Evolutionary conservation across 2,329 filamentous ascomycete species (phyloP), one percentile per base, ranked within the genome.

Genomic region (Diplocarpon rosae): DNA sequence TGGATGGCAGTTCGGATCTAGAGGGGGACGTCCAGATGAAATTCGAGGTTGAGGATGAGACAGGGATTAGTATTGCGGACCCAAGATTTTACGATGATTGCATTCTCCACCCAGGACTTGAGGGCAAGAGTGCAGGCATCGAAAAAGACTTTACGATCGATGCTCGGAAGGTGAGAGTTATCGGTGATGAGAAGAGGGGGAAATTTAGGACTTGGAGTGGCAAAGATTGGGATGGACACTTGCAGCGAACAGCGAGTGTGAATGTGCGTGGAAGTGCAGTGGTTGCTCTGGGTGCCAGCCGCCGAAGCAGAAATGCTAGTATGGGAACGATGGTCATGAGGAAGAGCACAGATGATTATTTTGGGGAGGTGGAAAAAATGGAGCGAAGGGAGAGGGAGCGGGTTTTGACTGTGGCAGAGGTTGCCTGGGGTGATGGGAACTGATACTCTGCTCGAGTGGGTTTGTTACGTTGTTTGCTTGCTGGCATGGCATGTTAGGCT

Each of bases 131-230:
- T 24, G n/a, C 32, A 37, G 13, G 27, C 40, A 13, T 6, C 17
- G 13, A 30, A 12, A 12, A 27, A 30, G 9, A 36, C 33, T 37
- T 34, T 7, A 15, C 6, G n/a, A 9, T 15, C 32, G 32, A 36
- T n/a, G 35, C 17, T n/a, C 14, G 29, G 3, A n/a, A n/a, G n/a
- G n/a, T n/a, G n/a, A n/a, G n/a, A n/a, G n/a, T n/a, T n/a, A n/a
- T n/a, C n/a, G 20, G 39, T 14, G n/a, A 37, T n/a, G 24, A 45
- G 31, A 48, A 47, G 36, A 52, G 42, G 42, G 40, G 48, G 4
- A 59, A 55, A 16, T 54, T 48, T 27, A 51, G 44, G 20, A 61
- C 55, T n/a, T 61, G 57, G 58, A 51, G 49, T 43, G 58, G 57
- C 1, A 54, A 48, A 31, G 56, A 61, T 40, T 53, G 54, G 44